A percentile compares a stretch with the other conserved stretches of the same genome.
Conservation (phyloP, 2,329 filamentous ascomycete genomes). For the Hypoxylon sp. region DNA sequence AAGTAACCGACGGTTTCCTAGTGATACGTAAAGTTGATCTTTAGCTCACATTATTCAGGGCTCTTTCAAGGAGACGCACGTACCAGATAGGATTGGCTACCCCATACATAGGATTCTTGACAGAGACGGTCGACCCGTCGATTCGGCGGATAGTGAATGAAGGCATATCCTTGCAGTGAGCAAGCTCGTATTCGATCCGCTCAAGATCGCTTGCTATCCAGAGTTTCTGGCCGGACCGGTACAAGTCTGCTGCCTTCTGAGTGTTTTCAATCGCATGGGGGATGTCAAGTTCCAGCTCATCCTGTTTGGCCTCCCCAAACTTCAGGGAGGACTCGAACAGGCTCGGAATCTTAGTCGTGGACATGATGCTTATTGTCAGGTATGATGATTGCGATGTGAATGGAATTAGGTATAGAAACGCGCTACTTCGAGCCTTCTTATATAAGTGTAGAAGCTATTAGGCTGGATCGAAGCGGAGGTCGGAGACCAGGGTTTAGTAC, state of each 20-base stretch:
- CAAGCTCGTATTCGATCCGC: conserved; percentile 47
- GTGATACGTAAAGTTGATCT: neutral
- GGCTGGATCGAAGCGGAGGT: neutral
- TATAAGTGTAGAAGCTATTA: neutral
- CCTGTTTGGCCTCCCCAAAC: neutral
- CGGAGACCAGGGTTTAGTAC: neutral
- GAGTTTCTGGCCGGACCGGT: conserved; percentile 43
- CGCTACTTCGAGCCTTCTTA: neutral
- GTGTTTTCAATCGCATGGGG: conserved; percentile 6
- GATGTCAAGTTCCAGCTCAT: neutral
- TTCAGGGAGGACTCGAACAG: neutral
- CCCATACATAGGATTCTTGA: conserved; percentile 43
- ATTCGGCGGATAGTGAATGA: conserved; percentile 37
- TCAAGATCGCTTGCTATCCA: conserved; percentile 45
- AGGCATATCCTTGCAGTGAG: conserved; percentile 12
- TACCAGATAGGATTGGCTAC: conserved; percentile 43
- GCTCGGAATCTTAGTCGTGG: neutral
- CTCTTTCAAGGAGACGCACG: conserved; percentile 21
- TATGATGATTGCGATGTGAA: neutral
- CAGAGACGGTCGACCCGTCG: conserved; percentile 41
- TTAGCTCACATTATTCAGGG: neutral
- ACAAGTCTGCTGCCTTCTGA: conserved; percentile 41
- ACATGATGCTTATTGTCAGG: neutral
- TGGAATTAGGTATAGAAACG: neutral
- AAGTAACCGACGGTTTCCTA: conserved; percentile 47